Evolutionary conservation across 805 yeast genomes (phyloP), one percentile per base, ranked within the genome.

Genomic region (Pichia exigua): DNA sequence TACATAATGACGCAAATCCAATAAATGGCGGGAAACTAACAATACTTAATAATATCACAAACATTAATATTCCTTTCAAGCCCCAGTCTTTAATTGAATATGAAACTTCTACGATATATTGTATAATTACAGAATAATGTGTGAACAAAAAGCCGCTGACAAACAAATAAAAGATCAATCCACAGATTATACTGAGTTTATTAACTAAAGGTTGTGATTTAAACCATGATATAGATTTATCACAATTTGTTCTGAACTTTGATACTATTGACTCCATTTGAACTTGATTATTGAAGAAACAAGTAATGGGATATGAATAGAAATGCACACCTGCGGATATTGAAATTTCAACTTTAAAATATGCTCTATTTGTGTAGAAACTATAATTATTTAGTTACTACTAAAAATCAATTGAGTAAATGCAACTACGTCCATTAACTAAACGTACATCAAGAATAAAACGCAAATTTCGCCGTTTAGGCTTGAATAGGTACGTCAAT

Each of bases 11-110:
- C 5, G 92, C 77, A 68, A 83, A 91, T 1, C 99, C 99, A 35
- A 89, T 66, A 58, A 92, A 57, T 1, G 98, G 99, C 2, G 99
- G 98, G 71, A 92, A 91, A 0, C 94, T 82, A 5, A 91, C 90
- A 2, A 75, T 27, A 57, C 84, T 77, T 4, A 90, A 67, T 45
- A 83, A 64, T 4, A 66, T 18, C 48, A 82, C 76, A 52, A 91
- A 62, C 0, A 81, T 56, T 4, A 74, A 9, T 7, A 46, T 50
- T 4, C 70, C 70, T 41, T 46, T 56, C 21, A 55, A 15, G 0
- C 68, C 67, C 55, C 56, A 57, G 0, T 42, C 28, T 3, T 54
- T 45, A 71, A 82, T 73, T n/a, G 65, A 62, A 47, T 79, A 75
- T 0, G 87, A 73, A 4, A 74, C 51, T 0, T 54, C 54, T 1